Base-by-base conservation (phyloP, 1,284 basidiomycete species). In the Ustilago trichophora region DNA sequence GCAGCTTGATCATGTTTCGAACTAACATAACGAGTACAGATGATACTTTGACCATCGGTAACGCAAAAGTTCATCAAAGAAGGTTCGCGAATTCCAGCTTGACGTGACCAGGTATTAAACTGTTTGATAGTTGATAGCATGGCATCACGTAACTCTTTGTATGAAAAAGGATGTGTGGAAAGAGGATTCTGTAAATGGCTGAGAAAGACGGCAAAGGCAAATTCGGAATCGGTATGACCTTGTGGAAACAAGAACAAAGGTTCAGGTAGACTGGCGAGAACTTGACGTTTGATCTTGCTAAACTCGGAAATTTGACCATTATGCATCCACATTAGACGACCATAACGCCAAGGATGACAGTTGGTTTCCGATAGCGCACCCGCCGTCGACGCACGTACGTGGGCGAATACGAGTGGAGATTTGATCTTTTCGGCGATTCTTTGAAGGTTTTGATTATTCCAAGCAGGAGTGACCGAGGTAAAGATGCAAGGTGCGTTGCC, bases 1-100 rank as follows among this genome's bases (percentile, higher is more conserved):
- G 95, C 93, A 1, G 94, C 95, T 82, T 97, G 93, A 58, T 95
- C 91, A 6, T 88, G 89, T 42, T 89, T 87, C 3, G 91, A 93
- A 0, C 92, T 93, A 38, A 98, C 92, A 82, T 98, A 98, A 36
- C 95, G 87, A 2, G 93, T 96, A 8, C 91, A 94, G 13, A 98
- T 88, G 13, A 98, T 91, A 40, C 89, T 91, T 75, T 91, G 87
- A 2, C 95, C 95, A 78, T 98, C 95, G 2, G 93, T 93, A 22
- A 98, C 90, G 75, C 92, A 94, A 80, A 96, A 98, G 81, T 98
- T 98, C 89, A 95, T 88, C 57, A 97, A 83, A 72, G 90, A 92
- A 12, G 94, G 94, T 86, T 77, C 62, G 12, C 46, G 11, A 10
- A 77, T 72, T 12, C 66, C 72, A 8, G 72, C 73, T 22, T 75